phyloP scores from a whole-genome alignment of 1,284 basidiomycete species.

The Pseudomicrostroma phylloplanum region DNA sequence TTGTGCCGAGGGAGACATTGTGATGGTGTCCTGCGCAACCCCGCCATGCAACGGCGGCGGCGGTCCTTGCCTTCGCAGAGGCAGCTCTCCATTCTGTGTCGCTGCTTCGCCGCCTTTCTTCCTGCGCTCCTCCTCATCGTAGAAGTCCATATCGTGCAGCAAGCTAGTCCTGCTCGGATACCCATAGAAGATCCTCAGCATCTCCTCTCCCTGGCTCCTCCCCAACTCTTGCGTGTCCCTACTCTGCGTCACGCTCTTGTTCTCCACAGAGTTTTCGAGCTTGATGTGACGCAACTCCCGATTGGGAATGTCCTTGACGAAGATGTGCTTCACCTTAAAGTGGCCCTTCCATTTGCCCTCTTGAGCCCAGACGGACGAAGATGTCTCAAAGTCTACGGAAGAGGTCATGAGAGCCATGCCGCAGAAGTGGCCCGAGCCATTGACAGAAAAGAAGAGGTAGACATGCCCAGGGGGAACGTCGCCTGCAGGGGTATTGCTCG shows the following conservation, averaged over 20 bases:
- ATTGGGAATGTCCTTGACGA: slow-evolving; percentile 48
- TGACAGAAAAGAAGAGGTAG: slow-evolving; percentile 49
- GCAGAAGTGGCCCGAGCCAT: slow-evolving; percentile 47
- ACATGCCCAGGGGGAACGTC: slow-evolving; percentile 25
- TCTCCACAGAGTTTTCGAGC: slow-evolving; percentile 37
- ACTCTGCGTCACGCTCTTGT: slow-evolving; percentile 47
- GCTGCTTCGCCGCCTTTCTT: neutral
- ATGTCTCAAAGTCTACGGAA: slow-evolving; percentile 42
- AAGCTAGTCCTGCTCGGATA: slow-evolving; percentile 29
- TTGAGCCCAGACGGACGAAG: slow-evolving; percentile 46
- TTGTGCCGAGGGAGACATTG: too few species aligned
- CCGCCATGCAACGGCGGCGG: neutral
- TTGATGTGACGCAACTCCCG: slow-evolving; percentile 39
- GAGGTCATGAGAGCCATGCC: slow-evolving; percentile 48
- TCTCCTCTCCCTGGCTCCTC: slow-evolving; percentile 28
- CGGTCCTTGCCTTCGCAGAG: neutral
- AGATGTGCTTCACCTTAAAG: slow-evolving; percentile 48
- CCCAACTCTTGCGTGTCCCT: slow-evolving; percentile 49
- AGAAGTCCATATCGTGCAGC: slow-evolving; percentile 22
- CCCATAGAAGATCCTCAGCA: slow-evolving; percentile 39
- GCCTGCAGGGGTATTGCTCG: neutral
- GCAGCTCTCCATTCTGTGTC: neutral
- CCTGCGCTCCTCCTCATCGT: neutral
- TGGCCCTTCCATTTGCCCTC: slow-evolving; percentile 49
- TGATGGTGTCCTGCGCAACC: neutral